phyloP scores from a whole-genome alignment of 2,329 filamentous ascomycete species.

The Arthrinium phaeospermum region DNA sequence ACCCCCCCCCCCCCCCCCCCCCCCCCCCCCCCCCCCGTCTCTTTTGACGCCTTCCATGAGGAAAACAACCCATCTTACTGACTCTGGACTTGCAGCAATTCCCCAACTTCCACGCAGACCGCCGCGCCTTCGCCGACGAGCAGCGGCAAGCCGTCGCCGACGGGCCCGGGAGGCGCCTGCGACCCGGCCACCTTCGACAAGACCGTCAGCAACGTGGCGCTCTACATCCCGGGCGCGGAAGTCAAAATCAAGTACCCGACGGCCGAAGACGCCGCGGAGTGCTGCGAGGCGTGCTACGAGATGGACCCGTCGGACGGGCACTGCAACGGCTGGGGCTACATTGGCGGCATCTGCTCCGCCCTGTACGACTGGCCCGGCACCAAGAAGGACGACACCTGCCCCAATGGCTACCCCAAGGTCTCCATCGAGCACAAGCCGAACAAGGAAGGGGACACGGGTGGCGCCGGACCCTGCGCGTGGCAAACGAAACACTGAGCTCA shows the following conservation, averaged over 20 bases:
- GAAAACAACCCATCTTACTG: not conserved
- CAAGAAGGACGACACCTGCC: not conserved
- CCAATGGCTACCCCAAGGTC: slow-evolving; percentile 7
- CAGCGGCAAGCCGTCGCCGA: not conserved
- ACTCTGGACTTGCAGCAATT: not conserved
- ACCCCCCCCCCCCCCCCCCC: no score
- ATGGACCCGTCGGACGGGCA: not conserved
- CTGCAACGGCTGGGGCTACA: slow-evolving; percentile 18
- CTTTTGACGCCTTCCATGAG: not conserved
- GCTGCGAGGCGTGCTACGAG: not conserved
- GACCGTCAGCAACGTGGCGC: not conserved
- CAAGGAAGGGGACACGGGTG: not conserved
- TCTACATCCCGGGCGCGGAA: not conserved
- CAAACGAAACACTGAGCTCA: not conserved
- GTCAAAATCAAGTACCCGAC: not conserved
- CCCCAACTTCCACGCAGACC: not conserved
- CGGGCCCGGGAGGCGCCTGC: not conserved
- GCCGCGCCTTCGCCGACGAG: not conserved
- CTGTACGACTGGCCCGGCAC: slow-evolving; percentile 15
- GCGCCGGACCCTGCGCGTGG: not conserved
- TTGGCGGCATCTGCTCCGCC: not conserved
- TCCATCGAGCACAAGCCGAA: not conserved
- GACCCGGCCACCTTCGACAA: not conserved
- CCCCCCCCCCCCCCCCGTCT: no score
- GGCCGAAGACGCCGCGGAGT: not conserved